Evolutionary conservation across 2,329 filamentous ascomycete species (phyloP), one percentile per base, ranked within the genome.

Genomic region (Arachnomyces sp.): DNA sequence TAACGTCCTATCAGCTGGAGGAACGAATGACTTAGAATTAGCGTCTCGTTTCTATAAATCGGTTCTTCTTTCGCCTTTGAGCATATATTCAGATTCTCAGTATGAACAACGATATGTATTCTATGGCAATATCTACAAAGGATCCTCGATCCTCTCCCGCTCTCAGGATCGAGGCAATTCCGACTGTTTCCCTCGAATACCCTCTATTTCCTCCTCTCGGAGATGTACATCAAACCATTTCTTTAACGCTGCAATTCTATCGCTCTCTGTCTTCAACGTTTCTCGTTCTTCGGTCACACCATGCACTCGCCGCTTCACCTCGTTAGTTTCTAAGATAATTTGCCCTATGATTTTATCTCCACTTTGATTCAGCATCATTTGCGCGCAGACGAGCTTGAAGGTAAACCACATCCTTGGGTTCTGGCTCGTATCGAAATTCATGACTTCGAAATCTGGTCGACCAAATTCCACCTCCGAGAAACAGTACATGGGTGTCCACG

Each of bases 401-500:
- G 71, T 74, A 55, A 82, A 81, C 54, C 70, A 74, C 41, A 67
- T 73, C 20, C 57, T 55, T 15, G 63, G 58, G 40, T 60, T 64
- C 33, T 66, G 68, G 46, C 73, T 76, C 1, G 73, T 76, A 34
- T 55, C 73, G 49, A 66, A 74, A 56, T 76, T 82, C 65, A 81
- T 67, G 4, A 80, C 64, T 28, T 68, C 69, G 50, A 77, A 84
- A 57, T 84, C 81, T 32, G 64, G 58, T 3, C 69, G 71, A 28
- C 76, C 55, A 56, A 82, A 84, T 57, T 84, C 80, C 12, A 72
- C 64, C 44, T 82, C 76, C 2, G 72, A 71, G 56, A 87, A 88
- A 45, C 71, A 75, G 56, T 84, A 85, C 35, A 70, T 73, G 1
- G 73, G 64, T 15, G 70, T 64, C 76, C 81, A 88, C 2, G 66